Evolutionary conservation across 1,139 yeast genomes (phyloP).

Genomic region (Meyerozyma elateridarum): DNA sequence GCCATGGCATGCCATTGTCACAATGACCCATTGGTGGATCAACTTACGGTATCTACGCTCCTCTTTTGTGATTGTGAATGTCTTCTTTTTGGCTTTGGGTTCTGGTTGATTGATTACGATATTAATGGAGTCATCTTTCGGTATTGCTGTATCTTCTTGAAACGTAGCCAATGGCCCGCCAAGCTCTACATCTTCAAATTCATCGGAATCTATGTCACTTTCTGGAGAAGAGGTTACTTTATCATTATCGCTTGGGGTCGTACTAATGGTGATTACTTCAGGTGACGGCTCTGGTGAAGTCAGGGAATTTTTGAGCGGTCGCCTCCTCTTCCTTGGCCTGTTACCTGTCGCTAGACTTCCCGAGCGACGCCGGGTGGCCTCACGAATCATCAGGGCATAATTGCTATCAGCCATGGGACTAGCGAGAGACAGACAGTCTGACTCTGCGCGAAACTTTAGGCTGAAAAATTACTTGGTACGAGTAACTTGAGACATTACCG

Average conservation of each 20-base stretch:
- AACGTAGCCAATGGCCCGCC: slow-evolving; percentile 20
- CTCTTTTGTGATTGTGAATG: slow-evolving; percentile 42
- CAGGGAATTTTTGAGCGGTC: neutral
- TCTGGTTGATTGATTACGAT: slow-evolving; percentile 13
- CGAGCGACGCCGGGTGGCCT: too few species aligned
- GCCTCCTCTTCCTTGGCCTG: neutral
- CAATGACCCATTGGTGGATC: slow-evolving; percentile 59
- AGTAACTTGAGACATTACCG: too few species aligned
- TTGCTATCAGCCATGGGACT: slow-evolving; percentile 1
- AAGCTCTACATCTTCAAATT: slow-evolving; percentile 30
- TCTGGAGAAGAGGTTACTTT: neutral
- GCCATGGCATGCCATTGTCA: slow-evolving; percentile 62
- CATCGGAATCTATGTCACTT: slow-evolving; percentile 19
- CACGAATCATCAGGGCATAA: slow-evolving; percentile 3
- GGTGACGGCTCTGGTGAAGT: slow-evolving; percentile 1
- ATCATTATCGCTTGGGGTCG: neutral
- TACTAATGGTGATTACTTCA: neutral
- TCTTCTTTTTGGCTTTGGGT: slow-evolving; percentile 10
- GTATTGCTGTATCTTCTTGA: slow-evolving; percentile 14
- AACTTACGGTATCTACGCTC: slow-evolving; percentile 48
- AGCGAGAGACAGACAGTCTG: too few species aligned
- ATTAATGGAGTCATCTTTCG: slow-evolving; percentile 15
- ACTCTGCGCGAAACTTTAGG: too few species aligned
- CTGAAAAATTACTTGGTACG: too few species aligned
- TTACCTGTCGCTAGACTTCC: neutral